These are phyloP conservation scores for Metschnikowia sp. DNA, from an alignment of 805 yeast genomes.

Conservation along the genomic window DNA sequence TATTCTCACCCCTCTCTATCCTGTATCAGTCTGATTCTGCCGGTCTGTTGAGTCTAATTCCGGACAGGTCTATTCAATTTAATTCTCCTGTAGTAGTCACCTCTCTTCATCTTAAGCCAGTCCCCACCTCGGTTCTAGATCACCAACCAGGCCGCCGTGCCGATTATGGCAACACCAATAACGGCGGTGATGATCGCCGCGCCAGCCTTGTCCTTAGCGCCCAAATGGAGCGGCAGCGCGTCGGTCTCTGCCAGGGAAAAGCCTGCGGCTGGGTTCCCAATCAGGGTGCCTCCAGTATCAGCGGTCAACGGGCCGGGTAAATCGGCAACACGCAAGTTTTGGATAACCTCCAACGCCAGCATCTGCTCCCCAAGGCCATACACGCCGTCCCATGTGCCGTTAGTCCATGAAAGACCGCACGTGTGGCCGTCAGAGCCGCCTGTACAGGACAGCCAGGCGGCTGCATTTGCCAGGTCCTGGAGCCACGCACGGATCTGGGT, in stretches of 20 bases:
- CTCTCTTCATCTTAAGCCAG: no score
- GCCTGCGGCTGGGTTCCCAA: conserved; percentile 36
- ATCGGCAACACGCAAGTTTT: conserved; percentile 21
- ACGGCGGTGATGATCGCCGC: conserved; percentile 86
- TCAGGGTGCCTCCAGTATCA: conserved; percentile 35
- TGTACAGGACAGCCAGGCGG: conserved; percentile 17
- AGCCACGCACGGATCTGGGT: conserved; percentile 45
- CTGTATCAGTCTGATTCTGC: no score
- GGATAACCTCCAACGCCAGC: conserved; percentile 21
- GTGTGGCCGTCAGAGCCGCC: conserved; percentile 22
- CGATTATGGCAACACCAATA: conserved; percentile 19
- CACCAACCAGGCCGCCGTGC: conserved; percentile 20
- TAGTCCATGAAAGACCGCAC: conserved; percentile 21
- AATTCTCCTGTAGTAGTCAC: no score
- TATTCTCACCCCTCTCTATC: no score
- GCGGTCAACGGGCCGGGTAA: conserved; percentile 31
- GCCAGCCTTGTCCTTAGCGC: conserved; percentile 53
- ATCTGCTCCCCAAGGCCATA: conserved; percentile 22
- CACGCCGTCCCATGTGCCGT: conserved; percentile 17
- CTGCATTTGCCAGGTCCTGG: conserved; percentile 33
- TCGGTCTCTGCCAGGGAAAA: conserved; percentile 8
- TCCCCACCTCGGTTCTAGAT: not conserved
- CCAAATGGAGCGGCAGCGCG: conserved; percentile 13
- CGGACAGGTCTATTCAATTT: no score
- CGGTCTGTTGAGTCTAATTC: no score